Base-by-base conservation (phyloP, 495 filamentous ascomycete species). In the Neurospora hispaniola region DNA sequence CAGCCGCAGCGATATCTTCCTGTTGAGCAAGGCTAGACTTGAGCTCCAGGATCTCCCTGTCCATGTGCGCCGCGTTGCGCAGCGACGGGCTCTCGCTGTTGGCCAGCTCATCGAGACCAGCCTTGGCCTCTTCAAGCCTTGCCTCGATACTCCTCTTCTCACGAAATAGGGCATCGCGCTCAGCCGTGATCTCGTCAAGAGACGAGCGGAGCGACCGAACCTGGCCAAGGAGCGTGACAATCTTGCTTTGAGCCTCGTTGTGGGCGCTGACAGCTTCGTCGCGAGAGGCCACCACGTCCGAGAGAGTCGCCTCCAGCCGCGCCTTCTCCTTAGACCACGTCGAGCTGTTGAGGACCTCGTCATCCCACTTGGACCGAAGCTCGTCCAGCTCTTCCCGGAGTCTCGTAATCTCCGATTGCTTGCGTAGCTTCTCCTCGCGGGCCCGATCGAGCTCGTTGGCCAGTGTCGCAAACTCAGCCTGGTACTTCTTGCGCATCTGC, bases 261-360 rank as follows among this genome's bases (percentile, higher is more conserved):
- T 99, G 96, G 2, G 96, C 96, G 75, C 88, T 89, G 42, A 93
- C 91, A 16, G 96, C 94, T 80, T 99, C 96, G 75, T 99, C 95
- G 3, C 95, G 89, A 27, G 94, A 97, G 38, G 91, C 89, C 3
- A 92, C 91, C 23, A 98, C 87, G 78, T 98, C 96, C 72, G 96
- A 91, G 68, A 99, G 86, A 16, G 93, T 96, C 54, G 94, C 89
- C 76, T 98, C 96, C 72, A 99, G 86, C 8, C 96, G 90, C 5
- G 93, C 86, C 83, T 99, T 99, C 84, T 99, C 96, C 84, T 99
- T 99, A 42, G 94, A 94, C 96, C 96, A 99, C 1, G 96, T 96
- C 0, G 94, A 96, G 81, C 92, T 95, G 79, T 99, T 99, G 77
- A 99, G 90, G 23, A 98, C 94, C 81, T 99, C 96, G 77, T 99